Conservation (phyloP, 2,329 filamentous ascomycete species). For the Aspergillus calidoustus region DNA sequence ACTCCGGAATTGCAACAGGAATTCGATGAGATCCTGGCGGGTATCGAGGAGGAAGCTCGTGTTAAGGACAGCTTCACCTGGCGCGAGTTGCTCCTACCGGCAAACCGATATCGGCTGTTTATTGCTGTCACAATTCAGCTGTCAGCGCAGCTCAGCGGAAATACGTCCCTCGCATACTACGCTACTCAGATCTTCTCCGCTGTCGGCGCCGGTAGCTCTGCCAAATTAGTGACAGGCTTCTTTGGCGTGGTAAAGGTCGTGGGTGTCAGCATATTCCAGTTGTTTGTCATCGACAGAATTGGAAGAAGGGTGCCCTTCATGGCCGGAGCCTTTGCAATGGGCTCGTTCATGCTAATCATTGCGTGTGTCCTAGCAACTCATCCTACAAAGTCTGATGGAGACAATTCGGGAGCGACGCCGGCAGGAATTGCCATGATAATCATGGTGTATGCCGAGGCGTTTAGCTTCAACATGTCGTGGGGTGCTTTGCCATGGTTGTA, state of each 20-base stretch:
- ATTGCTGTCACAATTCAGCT: conserved; percentile 57
- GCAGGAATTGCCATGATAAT: conserved; percentile 54
- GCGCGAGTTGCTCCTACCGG: conserved; percentile 53
- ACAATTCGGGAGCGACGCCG: conserved; percentile 34
- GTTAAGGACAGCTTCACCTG: conserved; percentile 52
- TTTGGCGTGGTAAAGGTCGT: conserved; percentile 59
- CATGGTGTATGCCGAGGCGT: conserved; percentile 57
- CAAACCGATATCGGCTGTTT: conserved; percentile 55
- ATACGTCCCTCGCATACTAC: conserved; percentile 58
- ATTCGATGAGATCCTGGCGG: conserved; percentile 47
- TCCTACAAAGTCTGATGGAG: conserved; percentile 39
- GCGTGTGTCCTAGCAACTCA: conserved; percentile 53
- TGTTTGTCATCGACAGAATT: conserved; percentile 56
- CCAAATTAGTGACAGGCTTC: conserved; percentile 57
- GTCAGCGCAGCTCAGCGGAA: conserved; percentile 55
- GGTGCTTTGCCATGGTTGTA: conserved; percentile 44
- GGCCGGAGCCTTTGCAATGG: conserved; percentile 56
- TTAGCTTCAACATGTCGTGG: conserved; percentile 47
- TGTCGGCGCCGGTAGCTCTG: conserved; percentile 54
- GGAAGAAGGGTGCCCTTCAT: conserved; percentile 57
- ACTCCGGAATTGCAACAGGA: conserved; percentile 38
- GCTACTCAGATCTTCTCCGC: conserved; percentile 58
- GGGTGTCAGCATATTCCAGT: conserved; percentile 52
- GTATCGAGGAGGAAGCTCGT: conserved; percentile 54
- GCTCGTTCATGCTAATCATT: conserved; percentile 58